phyloP scores from a whole-genome alignment of 2,329 filamentous ascomycete genomes.

The Didymella lethalis region DNA sequence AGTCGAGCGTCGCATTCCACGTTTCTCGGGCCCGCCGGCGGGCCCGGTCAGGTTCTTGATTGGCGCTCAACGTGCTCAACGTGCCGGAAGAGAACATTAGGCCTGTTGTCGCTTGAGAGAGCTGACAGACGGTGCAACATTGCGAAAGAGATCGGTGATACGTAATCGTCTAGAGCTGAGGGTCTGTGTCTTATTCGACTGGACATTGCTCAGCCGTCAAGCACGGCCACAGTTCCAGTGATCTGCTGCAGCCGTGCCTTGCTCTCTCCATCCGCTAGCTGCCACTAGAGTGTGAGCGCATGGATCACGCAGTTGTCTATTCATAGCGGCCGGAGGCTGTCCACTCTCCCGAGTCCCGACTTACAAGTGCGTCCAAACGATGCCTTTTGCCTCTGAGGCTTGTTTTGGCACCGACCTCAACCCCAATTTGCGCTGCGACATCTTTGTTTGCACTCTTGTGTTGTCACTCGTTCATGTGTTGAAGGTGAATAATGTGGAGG shows the following conservation, averaged over 20 bases:
- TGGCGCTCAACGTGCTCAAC: slow-evolving; percentile 4
- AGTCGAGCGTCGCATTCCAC: slow-evolving; percentile 15
- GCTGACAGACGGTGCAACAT: slow-evolving; percentile 16
- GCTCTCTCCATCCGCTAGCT: slow-evolving; percentile 20
- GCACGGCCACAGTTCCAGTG: slow-evolving; percentile 33
- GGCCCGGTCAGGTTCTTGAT: neutral
- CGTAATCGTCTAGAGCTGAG: slow-evolving; percentile 3
- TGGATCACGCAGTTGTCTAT: slow-evolving; percentile 35
- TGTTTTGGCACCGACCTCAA: slow-evolving; percentile 13
- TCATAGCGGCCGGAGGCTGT: slow-evolving; percentile 30
- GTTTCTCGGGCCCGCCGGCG: slow-evolving; percentile 5
- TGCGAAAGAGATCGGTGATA: neutral
- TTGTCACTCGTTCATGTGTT: slow-evolving; percentile 21
- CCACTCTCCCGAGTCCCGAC: slow-evolving; percentile 5
- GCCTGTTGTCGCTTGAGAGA: slow-evolving; percentile 1
- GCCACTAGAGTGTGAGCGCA: slow-evolving; percentile 32
- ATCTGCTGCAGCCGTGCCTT: slow-evolving; percentile 26
- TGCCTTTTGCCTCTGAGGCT: slow-evolving; percentile 12
- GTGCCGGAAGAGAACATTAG: slow-evolving; percentile 5
- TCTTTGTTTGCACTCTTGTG: slow-evolving; percentile 27
- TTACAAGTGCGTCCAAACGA: slow-evolving; percentile 13
- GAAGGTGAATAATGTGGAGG: slow-evolving; percentile 35
- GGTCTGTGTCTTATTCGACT: slow-evolving; percentile 6
- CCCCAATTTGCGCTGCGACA: slow-evolving; percentile 13
- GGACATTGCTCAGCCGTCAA: slow-evolving; percentile 20